Evolutionary conservation across 148 eudicot species (phyloP).

Genomic region (Camellia japonica): DNA sequence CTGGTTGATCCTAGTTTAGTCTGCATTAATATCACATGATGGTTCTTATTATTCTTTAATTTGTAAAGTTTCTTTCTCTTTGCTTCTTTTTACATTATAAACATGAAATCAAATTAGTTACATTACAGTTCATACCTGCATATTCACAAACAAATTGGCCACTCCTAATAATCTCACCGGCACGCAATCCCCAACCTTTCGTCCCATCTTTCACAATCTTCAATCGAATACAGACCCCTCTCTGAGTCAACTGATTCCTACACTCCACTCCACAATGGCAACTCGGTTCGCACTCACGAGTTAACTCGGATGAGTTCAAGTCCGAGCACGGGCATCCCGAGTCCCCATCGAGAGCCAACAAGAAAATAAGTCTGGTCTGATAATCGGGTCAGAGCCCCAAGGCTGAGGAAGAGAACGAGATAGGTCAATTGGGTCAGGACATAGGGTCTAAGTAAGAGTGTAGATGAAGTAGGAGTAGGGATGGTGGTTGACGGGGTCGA

Average conservation of each 20-base stretch:
- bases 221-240: slow-evolving; percentile 44
- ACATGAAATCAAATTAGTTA: background rate
- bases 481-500: slow-evolving; percentile 48
- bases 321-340: slow-evolving; percentile 40
- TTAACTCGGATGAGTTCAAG: slow-evolving; percentile 29
- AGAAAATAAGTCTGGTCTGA: slow-evolving; percentile 11
- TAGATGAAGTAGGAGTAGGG: slow-evolving; percentile 61
- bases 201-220: slow-evolving; percentile 50
- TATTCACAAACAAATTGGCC: slow-evolving; percentile 74
- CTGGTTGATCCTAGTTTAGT: no score
- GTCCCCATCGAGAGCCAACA: slow-evolving; percentile 6
- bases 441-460: slow-evolving; percentile 31
- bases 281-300: slow-evolving; percentile 62
- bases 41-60: no score
- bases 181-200: slow-evolving; percentile 80
- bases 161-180: slow-evolving; percentile 38
- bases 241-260: slow-evolving; percentile 57
- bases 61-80: no score
- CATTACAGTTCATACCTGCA: slow-evolving; percentile 45
- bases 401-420: slow-evolving; percentile 31
- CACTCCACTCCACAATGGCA: slow-evolving; percentile 56
- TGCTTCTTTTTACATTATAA: no score
- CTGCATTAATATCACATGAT: no score
- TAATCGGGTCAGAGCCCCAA: slow-evolving; percentile 40
- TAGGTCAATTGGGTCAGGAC: background rate